Evolutionary conservation across 2,329 filamentous ascomycete species (phyloP).

Genomic region (Phyllosticta citribraziliensis): DNA sequence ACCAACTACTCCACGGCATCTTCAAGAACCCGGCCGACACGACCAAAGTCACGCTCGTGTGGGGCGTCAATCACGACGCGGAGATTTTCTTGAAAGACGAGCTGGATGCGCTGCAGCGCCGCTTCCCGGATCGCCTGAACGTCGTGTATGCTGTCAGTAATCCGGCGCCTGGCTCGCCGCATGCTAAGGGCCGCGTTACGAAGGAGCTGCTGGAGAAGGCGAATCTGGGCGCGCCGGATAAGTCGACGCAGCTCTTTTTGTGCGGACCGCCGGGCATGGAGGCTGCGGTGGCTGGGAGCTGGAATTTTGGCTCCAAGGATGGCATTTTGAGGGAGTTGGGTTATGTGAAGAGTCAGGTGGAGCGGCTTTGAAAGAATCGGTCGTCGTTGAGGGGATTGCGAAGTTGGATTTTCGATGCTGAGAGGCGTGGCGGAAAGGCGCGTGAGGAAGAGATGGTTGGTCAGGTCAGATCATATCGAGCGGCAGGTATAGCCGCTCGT

Average conservation of each 20-base stretch:
- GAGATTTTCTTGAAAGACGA: conserved; percentile 52
- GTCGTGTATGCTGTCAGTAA: conserved; percentile 49
- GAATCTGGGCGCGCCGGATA: conserved; percentile 29
- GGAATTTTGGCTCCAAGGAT: conserved; percentile 24
- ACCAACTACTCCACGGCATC: conserved; percentile 53
- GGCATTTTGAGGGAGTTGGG: conserved; percentile 46
- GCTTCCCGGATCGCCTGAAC: conserved; percentile 46
- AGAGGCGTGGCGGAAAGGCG: too few relatives aligned
- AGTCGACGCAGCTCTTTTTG: conserved; percentile 52
- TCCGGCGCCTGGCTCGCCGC: conserved; percentile 31
- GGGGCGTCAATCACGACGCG: conserved; percentile 54
- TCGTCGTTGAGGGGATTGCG: too few relatives aligned
- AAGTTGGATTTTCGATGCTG: too few relatives aligned
- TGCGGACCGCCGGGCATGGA: conserved; percentile 63
- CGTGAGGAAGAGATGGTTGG: too few relatives aligned
- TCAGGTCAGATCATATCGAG: too few relatives aligned
- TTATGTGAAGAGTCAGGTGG: conserved; percentile 47
- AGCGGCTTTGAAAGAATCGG: conserved; percentile 48
- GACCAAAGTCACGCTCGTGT: conserved; percentile 55
- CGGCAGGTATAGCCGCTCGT: too few relatives aligned
- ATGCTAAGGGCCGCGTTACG: conserved; percentile 49
- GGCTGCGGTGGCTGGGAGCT: conserved; percentile 41
- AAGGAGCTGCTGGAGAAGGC: conserved; percentile 45
- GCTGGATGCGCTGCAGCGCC: conserved; percentile 41
- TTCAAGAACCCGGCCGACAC: conserved; percentile 51